Evolutionary conservation across 495 filamentous ascomycete genomes (phyloP).

Genomic region (Xylaria flabelliformis): DNA sequence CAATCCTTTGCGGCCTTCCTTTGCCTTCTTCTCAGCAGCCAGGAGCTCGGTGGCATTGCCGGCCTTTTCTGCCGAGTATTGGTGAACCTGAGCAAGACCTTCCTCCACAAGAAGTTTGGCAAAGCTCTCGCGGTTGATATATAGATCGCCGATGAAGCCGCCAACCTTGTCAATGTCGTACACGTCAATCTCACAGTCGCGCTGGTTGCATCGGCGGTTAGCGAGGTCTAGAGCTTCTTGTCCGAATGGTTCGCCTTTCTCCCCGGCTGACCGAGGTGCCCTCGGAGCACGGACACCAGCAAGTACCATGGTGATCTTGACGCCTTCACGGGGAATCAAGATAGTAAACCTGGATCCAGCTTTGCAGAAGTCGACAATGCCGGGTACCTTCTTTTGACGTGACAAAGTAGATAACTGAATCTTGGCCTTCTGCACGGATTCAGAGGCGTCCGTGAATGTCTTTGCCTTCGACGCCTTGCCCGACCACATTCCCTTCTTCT

Average conservation of each 20-base stretch:
- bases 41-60: conserved; percentile 86
- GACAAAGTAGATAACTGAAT: conserved; percentile 84
- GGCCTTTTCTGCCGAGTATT: conserved; percentile 94
- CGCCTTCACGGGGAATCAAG: conserved; percentile 88
- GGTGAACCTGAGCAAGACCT: conserved; percentile 87
- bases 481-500: conserved; percentile 91
- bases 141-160: conserved; percentile 95
- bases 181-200: conserved; percentile 95
- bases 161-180: conserved; percentile 95
- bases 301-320: conserved; percentile 93
- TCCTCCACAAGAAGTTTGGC: conserved; percentile 94
- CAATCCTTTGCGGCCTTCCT: conserved; percentile 82
- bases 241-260: conserved; percentile 91
- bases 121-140: conserved; percentile 94
- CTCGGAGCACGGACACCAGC: conserved; percentile 92
- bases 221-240: conserved; percentile 93
- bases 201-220: conserved; percentile 85
- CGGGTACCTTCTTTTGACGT: conserved; percentile 90
- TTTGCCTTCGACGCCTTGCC: conserved; percentile 80
- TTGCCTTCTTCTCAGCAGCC: conserved; percentile 86
- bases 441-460: conserved; percentile 86
- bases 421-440: conserved; percentile 93
- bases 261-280: conserved; percentile 75
- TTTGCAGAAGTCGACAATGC: conserved; percentile 96
- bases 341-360: conserved; percentile 93